Evolutionary conservation across 106 monocot species (phyloP), one percentile per base, ranked within the genome.

Genomic region (Posidonia australis): DNA sequence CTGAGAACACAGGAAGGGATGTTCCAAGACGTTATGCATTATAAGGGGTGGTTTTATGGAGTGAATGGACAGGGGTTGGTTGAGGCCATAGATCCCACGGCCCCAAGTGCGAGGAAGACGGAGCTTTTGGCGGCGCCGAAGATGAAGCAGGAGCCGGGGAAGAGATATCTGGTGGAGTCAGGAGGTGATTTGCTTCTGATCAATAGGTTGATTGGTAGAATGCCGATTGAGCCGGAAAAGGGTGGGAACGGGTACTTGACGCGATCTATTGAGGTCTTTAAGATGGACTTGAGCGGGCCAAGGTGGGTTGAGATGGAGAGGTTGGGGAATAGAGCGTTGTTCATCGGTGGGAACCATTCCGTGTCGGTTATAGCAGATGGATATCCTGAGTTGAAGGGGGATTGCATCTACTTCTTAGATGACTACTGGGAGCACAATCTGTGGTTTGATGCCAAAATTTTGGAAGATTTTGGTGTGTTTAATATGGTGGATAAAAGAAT

Each of bases 1-100:
- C 12, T 62, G 43, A 42, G 11, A 11, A 62, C 62, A 28, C 36
- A 44, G 62, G 62, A 25, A 41, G 10, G 5, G 12, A 16, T 62
- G 36, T 62, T 62, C 41, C 43, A 62, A 18, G 62, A 62, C 22
- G 62, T 62, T 10, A 62, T 62, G 17, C 20, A 62, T 62, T 28
- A 62, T 10, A 62, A 62, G 43, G 62, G 62, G 21, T 62, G 62
- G 62, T 62, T 62, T 23, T 62, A 45, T 30, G 62, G 42, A 12
- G 62, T 62, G 17, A 16, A 22, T 43, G 62, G 16, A 13, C 20
- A 23, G 20, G 62, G 62, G 20, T 62, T 28, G 12, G 62, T 62
- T 3, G 62, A 62, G 62, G 44, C 62, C 19, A 62, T 62, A 11
- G 44, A 62, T 44, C 62, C 62, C 16, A 22, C 32, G 10, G 60